phyloP scores from a whole-genome alignment of 2,329 filamentous ascomycete species.

The Apiospora rasikravindrae region DNA sequence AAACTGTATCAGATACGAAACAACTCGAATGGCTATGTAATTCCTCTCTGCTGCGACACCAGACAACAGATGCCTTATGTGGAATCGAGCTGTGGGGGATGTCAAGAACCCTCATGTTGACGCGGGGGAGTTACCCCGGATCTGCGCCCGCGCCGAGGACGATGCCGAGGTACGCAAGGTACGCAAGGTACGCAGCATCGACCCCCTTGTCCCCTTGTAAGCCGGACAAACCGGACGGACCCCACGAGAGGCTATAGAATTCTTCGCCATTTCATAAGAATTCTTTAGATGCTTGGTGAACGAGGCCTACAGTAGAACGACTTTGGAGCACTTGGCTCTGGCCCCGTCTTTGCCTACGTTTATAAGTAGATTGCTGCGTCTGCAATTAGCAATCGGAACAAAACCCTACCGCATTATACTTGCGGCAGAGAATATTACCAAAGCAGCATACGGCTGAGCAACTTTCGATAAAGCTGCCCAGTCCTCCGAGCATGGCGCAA shows the following conservation, averaged over 20 bases:
- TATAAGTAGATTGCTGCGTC: neutral
- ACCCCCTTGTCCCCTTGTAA: neutral
- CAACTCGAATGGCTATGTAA: neutral
- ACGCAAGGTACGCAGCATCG: neutral
- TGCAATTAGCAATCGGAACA: neutral
- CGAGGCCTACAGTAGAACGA: neutral
- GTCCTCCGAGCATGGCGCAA: neutral
- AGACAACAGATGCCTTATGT: neutral
- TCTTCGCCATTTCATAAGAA: neutral
- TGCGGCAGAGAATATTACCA: neutral
- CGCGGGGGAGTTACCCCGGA: conserved; percentile 15
- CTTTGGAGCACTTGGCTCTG: neutral
- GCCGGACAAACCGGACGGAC: neutral
- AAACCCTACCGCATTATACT: neutral
- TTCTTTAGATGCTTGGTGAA: neutral
- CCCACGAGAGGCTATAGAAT: neutral
- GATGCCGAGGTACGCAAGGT: conserved; percentile 16
- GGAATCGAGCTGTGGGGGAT: neutral
- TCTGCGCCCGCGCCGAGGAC: neutral
- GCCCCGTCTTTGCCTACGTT: neutral
- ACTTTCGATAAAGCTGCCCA: neutral
- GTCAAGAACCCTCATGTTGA: neutral
- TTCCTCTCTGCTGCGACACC: neutral
- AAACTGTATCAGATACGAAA: neutral
- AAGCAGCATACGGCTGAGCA: neutral